Percentiles rank a stretch among this genome's conserved stretches.
These are phyloP conservation scores for Somion occarium DNA, from an alignment of 1,284 basidiomycete species.

Conservation along the genomic window DNA sequence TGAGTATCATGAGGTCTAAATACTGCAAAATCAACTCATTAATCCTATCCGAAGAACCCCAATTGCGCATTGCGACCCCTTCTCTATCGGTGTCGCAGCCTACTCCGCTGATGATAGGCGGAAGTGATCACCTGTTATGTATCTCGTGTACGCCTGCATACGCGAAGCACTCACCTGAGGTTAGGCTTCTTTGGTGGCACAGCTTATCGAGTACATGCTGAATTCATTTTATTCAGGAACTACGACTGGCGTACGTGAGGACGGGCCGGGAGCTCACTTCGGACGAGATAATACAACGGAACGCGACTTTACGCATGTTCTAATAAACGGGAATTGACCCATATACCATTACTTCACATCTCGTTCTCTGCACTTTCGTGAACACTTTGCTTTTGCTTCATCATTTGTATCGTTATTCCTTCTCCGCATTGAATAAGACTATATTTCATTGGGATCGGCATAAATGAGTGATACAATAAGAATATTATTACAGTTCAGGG, in stretches of 20 bases:
- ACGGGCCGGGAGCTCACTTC: slow-evolving; percentile 22
- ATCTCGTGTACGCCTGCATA: slow-evolving; percentile 20
- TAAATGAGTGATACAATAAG: too few relatives aligned
- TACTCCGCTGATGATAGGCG: background rate
- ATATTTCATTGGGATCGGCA: too few relatives aligned
- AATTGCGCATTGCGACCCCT: background rate
- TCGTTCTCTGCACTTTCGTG: too few relatives aligned
- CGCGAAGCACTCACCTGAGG: slow-evolving; percentile 4
- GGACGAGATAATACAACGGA: slow-evolving; percentile 18
- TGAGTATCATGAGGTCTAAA: too few relatives aligned
- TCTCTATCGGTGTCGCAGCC: background rate
- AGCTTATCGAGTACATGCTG: background rate
- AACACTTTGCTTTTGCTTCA: too few relatives aligned
- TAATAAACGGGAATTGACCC: too few relatives aligned
- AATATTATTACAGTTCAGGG: background rate
- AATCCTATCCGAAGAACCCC: background rate
- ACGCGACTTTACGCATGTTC: background rate
- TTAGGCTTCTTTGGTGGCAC: background rate
- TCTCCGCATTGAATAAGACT: too few relatives aligned
- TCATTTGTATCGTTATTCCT: too few relatives aligned
- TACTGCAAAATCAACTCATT: too few relatives aligned
- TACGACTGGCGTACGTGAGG: slow-evolving; percentile 21
- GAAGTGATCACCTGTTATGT: slow-evolving; percentile 19
- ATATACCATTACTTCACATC: too few relatives aligned
- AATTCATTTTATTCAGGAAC: slow-evolving; percentile 16